Percentiles rank a stretch among this genome's conserved stretches.
These are phyloP conservation scores for Dovyalis caffra DNA, from an alignment of 345 rosid species.

Conservation along the genomic window DNA sequence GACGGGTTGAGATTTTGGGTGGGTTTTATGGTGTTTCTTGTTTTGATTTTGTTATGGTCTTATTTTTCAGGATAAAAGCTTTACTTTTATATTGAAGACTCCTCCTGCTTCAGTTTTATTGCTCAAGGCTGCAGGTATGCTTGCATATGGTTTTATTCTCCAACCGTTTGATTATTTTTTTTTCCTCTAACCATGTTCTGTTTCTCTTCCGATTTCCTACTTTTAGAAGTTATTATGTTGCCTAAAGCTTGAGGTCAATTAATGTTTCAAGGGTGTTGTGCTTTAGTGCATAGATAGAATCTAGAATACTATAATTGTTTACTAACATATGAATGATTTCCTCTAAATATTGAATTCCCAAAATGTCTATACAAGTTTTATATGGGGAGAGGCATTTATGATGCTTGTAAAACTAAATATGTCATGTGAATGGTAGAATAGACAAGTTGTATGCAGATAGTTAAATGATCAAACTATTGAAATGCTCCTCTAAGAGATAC, in stretches of 20 bases:
- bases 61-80: constrained; percentile 80
- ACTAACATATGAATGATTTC: not conserved
- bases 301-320: no score
- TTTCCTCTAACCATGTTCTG: not conserved
- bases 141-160: constrained; percentile 2
- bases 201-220: not conserved
- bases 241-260: not conserved
- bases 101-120: constrained; percentile 95
- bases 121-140: constrained; percentile 88
- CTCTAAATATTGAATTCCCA: not conserved
- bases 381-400: not conserved
- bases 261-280: not conserved
- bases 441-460: not conserved
- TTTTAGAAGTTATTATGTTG: no score
- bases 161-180: constrained; percentile 4
- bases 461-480: not conserved
- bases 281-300: not conserved
- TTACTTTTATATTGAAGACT: constrained; percentile 90
- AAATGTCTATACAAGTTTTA: not conserved
- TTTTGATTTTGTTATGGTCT: constrained; percentile 1
- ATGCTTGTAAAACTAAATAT: not conserved
- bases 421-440: not conserved
- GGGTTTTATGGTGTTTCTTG: not conserved
- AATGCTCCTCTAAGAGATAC: not conserved
- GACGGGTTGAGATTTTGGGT: not conserved